Conservation (phyloP, 2,329 filamentous ascomycete genomes). For the Rutstroemia sp. region DNA sequence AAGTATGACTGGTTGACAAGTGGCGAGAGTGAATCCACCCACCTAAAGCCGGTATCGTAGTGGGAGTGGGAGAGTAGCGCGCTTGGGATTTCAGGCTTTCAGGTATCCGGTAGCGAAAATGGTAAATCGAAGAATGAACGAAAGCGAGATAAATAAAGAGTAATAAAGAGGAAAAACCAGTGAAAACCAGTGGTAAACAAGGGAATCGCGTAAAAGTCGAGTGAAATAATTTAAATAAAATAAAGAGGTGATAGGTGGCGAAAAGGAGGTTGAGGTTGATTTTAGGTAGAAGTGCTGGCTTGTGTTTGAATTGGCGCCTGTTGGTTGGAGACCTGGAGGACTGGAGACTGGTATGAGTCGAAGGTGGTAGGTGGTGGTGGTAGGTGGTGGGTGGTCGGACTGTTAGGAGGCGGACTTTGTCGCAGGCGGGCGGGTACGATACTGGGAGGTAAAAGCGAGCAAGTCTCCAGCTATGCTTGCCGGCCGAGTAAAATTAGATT, state of each 20-base stretch:
- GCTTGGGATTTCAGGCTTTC: background rate
- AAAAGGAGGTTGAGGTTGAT: background rate
- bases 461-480: too few species aligned
- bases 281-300: constrained; percentile 6
- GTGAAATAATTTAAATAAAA: too few species aligned
- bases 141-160: background rate
- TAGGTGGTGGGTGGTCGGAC: background rate
- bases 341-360: background rate
- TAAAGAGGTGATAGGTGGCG: background rate
- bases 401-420: background rate
- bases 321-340: background rate
- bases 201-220: background rate
- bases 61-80: background rate
- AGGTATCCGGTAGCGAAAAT: background rate
- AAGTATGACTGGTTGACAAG: constrained; percentile 5
- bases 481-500: too few species aligned
- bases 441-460: background rate
- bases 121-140: too few species aligned
- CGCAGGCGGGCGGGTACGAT: background rate
- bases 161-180: background rate
- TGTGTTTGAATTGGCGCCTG: background rate
- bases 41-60: background rate
- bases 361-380: background rate
- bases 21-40: constrained; percentile 5
- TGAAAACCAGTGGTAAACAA: background rate